Evolutionary conservation across 805 yeast genomes (phyloP), one percentile per base, ranked within the genome.

Genomic region (Jamesozyma spencerorum): DNA sequence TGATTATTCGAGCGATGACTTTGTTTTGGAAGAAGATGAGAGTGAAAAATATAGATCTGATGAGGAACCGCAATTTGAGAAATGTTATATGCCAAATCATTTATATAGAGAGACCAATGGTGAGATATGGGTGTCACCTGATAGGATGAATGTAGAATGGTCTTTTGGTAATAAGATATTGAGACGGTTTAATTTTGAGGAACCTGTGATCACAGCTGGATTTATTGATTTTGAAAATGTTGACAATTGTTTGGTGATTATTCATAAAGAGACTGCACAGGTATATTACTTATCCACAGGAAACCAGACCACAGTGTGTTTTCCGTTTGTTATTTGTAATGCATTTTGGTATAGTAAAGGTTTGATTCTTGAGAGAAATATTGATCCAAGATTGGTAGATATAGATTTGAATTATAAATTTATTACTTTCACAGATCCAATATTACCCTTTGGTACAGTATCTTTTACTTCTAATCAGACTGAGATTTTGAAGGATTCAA

Each of bases 271-370:
- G 41, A 66, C 75, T 5, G 83, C 83, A 0, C 68, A 79, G 43
- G 69, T 85, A 1, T 85, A 81, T 54, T 72, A 50, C 30, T 37
- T 73, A 41, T 60, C 62, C 4, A 72, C 73, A 43, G 92, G 92
- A 2, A 68, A 74, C 22, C 66, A 74, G 1, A 74, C 74, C 42
- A 68, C 73, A 1, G 72, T 79, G 10, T 77, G 77, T 48, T 74
- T 87, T 46, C 94, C 96, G 0, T 84, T 86, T 47, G 63, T 65
- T 5, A 70, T 84, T 19, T 68, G 65, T 29, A 66, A 66, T 20
- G 88, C 81, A 2, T 71, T 81, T 44, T 71, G 81, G 10, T 81
- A 77, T 51, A 77, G 75, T 18, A 69, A 74, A 31, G 96, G 96
- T 0, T 53, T 85, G 3, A 62, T 87, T 0, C 51, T 84, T 18